Conservation (phyloP, 495 filamentous ascomycete genomes). For the Pyronema domesticum region DNA sequence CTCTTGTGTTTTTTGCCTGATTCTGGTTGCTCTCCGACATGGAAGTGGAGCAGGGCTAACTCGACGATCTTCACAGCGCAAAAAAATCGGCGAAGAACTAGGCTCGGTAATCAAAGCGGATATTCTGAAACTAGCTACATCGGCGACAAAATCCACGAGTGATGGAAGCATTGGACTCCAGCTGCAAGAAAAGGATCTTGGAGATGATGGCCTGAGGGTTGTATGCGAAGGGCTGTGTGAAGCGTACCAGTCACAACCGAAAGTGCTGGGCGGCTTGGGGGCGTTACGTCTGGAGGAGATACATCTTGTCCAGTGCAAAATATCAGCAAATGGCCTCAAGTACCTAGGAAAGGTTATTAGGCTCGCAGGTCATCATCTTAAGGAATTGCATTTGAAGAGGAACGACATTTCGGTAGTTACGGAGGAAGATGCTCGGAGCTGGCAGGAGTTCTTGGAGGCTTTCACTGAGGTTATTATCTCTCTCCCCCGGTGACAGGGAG, state of each 20-base stretch:
- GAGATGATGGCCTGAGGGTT: conserved; percentile 16
- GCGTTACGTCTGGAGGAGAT: conserved; percentile 17
- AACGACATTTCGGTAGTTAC: conserved; percentile 14
- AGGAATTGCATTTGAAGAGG: conserved; percentile 15
- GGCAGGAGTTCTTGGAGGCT: conserved; percentile 12
- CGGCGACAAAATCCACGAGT: conserved; percentile 5
- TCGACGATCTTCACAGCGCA: conserved; percentile 6
- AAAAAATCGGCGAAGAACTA: conserved; percentile 18
- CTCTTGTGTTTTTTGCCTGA: too few relatives aligned
- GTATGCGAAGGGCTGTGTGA: conserved; percentile 15
- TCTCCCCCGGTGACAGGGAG: not conserved
- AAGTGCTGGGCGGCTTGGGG: not conserved
- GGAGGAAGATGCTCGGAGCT: conserved; percentile 13
- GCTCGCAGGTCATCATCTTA: conserved; percentile 12
- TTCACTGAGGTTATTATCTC: conserved; percentile 16
- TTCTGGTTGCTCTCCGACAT: too few relatives aligned
- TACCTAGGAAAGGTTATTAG: conserved; percentile 11
- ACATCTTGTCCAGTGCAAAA: conserved; percentile 15
- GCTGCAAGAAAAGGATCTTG: conserved; percentile 20
- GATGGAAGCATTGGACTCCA: conserved; percentile 18
- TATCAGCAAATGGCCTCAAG: conserved; percentile 13
- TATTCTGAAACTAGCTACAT: conserved; percentile 12
- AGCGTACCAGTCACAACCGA: conserved; percentile 8
- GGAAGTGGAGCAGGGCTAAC: too few relatives aligned
- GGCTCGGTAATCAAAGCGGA: conserved; percentile 18